phyloP scores from a whole-genome alignment of 176 grass and related monocot genomes.

The Melocanna baccifera region DNA sequence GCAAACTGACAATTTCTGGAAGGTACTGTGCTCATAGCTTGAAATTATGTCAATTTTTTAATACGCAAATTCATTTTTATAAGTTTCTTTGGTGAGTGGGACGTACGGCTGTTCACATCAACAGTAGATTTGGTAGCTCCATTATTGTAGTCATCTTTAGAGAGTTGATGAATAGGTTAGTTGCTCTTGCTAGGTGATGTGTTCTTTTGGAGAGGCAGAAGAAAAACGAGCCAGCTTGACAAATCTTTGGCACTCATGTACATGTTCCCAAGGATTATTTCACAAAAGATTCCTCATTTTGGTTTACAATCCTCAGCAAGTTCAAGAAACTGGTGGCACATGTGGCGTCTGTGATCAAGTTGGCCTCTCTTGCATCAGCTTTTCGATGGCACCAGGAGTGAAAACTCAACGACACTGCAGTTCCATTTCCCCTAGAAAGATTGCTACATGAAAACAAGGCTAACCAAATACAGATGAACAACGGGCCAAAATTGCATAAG shows the following conservation, averaged over 20 bases:
- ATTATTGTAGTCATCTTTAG: slow-evolving; percentile 13
- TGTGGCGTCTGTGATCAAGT: too few species aligned
- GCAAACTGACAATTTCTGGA: slow-evolving; percentile 4
- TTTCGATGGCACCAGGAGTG: background rate
- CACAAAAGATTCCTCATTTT: background rate
- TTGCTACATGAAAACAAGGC: too few species aligned
- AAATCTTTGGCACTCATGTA: background rate
- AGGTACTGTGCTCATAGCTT: background rate
- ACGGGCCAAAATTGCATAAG: background rate
- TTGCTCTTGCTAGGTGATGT: background rate
- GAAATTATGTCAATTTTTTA: slow-evolving; percentile 4
- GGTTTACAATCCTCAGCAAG: background rate
- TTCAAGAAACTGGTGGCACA: background rate
- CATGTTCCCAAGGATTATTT: background rate
- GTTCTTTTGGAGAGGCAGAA: background rate
- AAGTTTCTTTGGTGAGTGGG: background rate
- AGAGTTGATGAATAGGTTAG: background rate
- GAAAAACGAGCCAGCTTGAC: background rate
- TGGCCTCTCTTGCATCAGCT: background rate
- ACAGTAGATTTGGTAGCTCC: background rate
- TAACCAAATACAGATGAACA: background rate
- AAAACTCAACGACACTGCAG: background rate
- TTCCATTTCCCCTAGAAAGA: too few species aligned
- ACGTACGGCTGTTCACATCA: background rate
- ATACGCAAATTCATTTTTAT: too few species aligned